Base-by-base conservation (phyloP, 2,329 filamentous ascomycete species). In the Coleophoma crateriformis region DNA sequence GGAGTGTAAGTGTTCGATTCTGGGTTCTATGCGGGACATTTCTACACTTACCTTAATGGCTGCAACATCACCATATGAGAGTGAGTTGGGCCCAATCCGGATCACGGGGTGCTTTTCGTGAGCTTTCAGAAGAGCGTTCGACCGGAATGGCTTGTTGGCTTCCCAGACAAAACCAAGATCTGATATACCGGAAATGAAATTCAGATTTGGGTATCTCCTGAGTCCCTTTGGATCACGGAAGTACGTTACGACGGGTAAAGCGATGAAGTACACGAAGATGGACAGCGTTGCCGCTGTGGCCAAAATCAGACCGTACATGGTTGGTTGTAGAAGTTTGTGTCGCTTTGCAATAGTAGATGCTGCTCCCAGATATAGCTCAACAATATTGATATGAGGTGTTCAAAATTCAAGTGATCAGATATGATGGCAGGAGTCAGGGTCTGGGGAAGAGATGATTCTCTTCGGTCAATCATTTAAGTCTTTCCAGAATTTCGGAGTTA, bases 221-320 rank as follows among this genome's bases (percentile, higher is more conserved):
- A 78, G 66, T 7, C 72, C 71, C 66, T 76, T 75, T 1, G 63
- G 58, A 56, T 77, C 74, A 17, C 64, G 64, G 49, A 75, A 68
- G 55, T 76, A 76, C n/a, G 64, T 58, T 33, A 70, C 41, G 10
- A 73, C 46, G 2, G 72, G 72, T 44, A 64, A 66, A 32, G 72
- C 34, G 17, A 73, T 46, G 38, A 72, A 68, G 50, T 69, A 72
- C 39, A 40, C 14, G 14, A 42, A 42, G 3, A 42, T 6, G 14
- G n/a, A 42, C 15, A 42, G 10, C 15, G 7, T 15, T 42, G 40
- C 20, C 15, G 22, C 17, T 15, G 15, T 15, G 10, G 15, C 40
- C 4, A 42, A 22, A 10, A 42, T 10, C 7, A 19, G 20, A 11
- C 40, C 40, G 14, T 20, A 42, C 40, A 42, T 42, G 40, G 7